Evolutionary conservation across 2,329 filamentous ascomycete species (phyloP), one percentile per base, ranked within the genome.

Genomic region (Ophiocordyceps camponoti-floridani): DNA sequence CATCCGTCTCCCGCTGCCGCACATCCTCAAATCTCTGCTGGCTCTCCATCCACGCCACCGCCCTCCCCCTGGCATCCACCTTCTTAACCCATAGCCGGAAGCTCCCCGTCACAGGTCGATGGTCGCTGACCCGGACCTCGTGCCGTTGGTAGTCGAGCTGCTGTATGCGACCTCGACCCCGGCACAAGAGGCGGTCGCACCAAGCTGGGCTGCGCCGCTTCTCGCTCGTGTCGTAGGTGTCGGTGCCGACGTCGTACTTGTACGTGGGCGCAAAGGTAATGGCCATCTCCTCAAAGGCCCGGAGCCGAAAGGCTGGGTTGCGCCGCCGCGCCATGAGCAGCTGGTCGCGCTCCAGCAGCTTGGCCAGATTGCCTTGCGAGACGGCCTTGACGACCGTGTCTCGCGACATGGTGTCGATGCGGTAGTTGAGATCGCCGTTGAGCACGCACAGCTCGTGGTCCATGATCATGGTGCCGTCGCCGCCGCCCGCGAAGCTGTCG

Each of bases 391-490:
- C 82, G 3, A 98, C 89, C 0, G 84, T 87, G 55, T 96, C 86
- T 43, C 91, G 84, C 16, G 86, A 86, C 77, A 96, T 95, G 23
- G 88, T 87, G 60, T 98, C 91, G 55, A 98, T 96, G 49, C 91
- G 87, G 61, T 98, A 98, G 63, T 98, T 98, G 43, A 98, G 72
- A 59, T 98, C 91, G 27, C 91, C 91, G 54, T 96, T 96, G 40
- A 96, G 65, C 42, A 98, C 78, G 60, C 89, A 95, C n/a, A 98
- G 82, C 62, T 98, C 91, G 57, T 98, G 91, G 56, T 98, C 91
- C 47, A 96, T 70, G 47, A 98, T 84, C 81, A 95, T 87, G 38
- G 79, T 81, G 7, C 91, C 91, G 58, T 98, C 91, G 41, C 91
- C 91, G n/a, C 91, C 91, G 26, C 86, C 84, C 7, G 87, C 75